Evolutionary conservation across 78 protist genomes (phyloP).

Genomic region (Cavenderia fasciculata): DNA sequence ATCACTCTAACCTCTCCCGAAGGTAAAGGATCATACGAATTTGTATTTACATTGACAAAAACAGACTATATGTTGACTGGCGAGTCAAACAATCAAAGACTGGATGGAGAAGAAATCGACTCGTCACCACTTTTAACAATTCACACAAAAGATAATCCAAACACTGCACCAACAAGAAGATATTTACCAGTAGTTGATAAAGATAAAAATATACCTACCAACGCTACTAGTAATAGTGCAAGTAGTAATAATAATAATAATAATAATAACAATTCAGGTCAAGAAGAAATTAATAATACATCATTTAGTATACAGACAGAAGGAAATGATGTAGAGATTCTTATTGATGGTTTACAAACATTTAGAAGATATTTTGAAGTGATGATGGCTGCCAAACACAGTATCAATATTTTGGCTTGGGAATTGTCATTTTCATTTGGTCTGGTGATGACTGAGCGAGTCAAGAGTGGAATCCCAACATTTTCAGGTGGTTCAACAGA

Average conservation of each 20-base stretch:
- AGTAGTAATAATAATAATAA: background rate
- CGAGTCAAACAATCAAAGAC: background rate
- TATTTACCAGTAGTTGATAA: background rate
- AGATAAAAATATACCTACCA: background rate
- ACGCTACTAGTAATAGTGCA: background rate
- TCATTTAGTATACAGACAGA: conserved; percentile 33
- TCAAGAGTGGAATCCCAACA: conserved; percentile 31
- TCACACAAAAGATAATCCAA: background rate
- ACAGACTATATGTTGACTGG: conserved; percentile 41
- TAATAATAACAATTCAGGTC: conserved; percentile 5
- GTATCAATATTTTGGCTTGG: conserved; percentile 84
- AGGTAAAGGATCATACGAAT: conserved; percentile 70
- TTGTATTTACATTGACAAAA: conserved; percentile 45
- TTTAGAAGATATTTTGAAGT: conserved; percentile 81
- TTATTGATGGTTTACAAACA: conserved; percentile 85
- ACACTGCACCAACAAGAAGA: conserved; percentile 4
- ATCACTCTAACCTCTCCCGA: conserved; percentile 64
- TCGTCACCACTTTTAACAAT: background rate
- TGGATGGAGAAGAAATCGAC: conserved; percentile 56
- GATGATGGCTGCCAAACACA: conserved; percentile 76
- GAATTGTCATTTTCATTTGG: conserved; percentile 85
- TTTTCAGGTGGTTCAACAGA: background rate
- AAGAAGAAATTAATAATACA: conserved; percentile 5
- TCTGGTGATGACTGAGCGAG: conserved; percentile 60
- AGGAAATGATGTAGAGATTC: conserved; percentile 73